phyloP scores from a whole-genome alignment of 192 early-diverging fungal species.

The Linnemannia hyalina region DNA sequence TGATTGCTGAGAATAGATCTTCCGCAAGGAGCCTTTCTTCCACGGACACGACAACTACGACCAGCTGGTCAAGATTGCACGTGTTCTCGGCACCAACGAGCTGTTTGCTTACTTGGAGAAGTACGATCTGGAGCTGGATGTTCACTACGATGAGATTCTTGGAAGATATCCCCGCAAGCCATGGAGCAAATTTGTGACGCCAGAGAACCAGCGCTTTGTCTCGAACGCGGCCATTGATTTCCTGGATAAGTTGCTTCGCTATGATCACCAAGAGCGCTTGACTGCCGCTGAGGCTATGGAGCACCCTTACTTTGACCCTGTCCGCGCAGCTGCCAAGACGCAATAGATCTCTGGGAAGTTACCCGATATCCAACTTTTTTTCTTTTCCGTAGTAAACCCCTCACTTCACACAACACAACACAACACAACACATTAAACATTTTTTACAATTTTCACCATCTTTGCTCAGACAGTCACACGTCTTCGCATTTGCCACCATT shows the following conservation, averaged over 20 bases:
- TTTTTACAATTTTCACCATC: neutral
- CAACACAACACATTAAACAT: constrained; percentile 4
- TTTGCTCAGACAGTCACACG: neutral
- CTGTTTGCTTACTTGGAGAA: constrained; percentile 93
- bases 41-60: constrained; percentile 99
- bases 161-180: constrained; percentile 92
- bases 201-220: constrained; percentile 90
- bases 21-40: constrained; percentile 99
- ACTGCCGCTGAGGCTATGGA: constrained; percentile 91
- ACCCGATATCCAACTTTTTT: neutral
- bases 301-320: constrained; percentile 86
- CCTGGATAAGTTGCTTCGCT: constrained; percentile 89
- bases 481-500: neutral
- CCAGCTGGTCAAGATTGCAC: constrained; percentile 99
- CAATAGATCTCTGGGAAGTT: constrained; percentile 35
- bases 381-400: neutral
- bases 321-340: constrained; percentile 56
- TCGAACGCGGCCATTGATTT: constrained; percentile 93
- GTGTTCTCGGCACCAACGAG: constrained; percentile 97
- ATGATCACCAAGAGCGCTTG: constrained; percentile 92
- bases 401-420: neutral
- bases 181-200: constrained; percentile 88
- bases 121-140: constrained; percentile 93
- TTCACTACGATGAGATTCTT: constrained; percentile 93
- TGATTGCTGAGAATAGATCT: constrained; percentile 76